Evolutionary conservation across 2,329 filamentous ascomycete genomes (phyloP).

Genomic region (Chaetoscypha palmicola): DNA sequence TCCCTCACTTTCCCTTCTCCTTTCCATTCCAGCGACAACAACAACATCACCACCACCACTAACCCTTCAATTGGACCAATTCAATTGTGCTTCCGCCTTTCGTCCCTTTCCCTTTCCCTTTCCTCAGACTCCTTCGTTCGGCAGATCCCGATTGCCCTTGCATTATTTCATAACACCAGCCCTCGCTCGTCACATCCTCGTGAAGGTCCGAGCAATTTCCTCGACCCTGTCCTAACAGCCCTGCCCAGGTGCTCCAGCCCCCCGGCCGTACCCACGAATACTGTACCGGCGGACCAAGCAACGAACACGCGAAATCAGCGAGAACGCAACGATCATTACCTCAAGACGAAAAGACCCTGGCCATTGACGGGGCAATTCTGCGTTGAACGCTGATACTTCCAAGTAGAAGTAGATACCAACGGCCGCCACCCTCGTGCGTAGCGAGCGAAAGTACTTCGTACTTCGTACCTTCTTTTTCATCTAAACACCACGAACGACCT

Average conservation of each 20-base stretch:
- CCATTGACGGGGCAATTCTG: too few relatives aligned
- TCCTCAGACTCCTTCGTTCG: conserved; percentile 10
- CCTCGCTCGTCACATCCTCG: conserved; percentile 1
- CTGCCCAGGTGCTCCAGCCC: not conserved
- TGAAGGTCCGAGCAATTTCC: conserved; percentile 14
- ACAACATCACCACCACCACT: not conserved
- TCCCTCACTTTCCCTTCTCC: not conserved
- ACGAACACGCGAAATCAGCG: not conserved
- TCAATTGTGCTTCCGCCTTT: not conserved
- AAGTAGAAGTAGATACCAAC: not conserved
- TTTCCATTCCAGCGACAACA: not conserved
- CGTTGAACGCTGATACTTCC: too few relatives aligned
- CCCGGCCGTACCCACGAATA: not conserved
- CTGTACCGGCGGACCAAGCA: not conserved
- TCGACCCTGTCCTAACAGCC: conserved; percentile 5
- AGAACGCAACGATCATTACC: conserved; percentile 2
- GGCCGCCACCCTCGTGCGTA: not conserved
- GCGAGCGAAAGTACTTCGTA: not conserved
- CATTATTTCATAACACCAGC: conserved; percentile 10
- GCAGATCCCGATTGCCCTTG: conserved; percentile 15
- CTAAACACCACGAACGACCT: not conserved
- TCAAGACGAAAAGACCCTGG: not conserved
- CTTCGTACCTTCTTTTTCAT: not conserved
- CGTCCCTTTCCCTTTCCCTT: conserved; percentile 3
- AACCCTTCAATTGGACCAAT: not conserved